Percentiles rank a stretch among this genome's conserved stretches.
Conservation (phyloP, 352 stramenopile genomes). For the Phytophthora meadii region DNA sequence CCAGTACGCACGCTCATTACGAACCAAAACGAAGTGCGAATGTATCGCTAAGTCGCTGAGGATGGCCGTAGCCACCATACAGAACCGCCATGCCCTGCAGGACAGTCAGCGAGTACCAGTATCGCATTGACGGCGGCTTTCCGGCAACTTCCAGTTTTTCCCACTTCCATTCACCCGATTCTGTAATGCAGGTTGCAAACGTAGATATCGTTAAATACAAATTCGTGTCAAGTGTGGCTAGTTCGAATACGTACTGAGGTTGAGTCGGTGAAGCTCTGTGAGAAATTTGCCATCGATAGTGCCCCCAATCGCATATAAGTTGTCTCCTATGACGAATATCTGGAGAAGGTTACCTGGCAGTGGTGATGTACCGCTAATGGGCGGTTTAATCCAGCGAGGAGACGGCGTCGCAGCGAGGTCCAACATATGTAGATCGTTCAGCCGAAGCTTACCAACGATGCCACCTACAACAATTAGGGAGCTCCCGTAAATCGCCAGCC, state of each 20-base stretch:
- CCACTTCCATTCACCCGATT: constrained; percentile 55
- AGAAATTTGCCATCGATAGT: constrained; percentile 70
- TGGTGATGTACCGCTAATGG: constrained; percentile 43
- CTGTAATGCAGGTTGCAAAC: constrained; percentile 17
- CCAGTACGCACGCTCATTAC: constrained; percentile 8
- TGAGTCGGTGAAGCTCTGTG: constrained; percentile 56
- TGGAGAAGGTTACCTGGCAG: constrained; percentile 56
- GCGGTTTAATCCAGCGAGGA: constrained; percentile 45
- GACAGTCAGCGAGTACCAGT: constrained; percentile 65
- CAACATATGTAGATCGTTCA: constrained; percentile 61
- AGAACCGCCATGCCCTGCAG: constrained; percentile 53
- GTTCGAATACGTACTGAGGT: constrained; percentile 50
- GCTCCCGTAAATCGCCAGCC: constrained; percentile 48
- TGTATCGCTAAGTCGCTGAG: constrained; percentile 54
- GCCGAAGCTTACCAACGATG: constrained; percentile 60
- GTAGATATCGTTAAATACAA: constrained; percentile 1
- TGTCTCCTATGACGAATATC: constrained; percentile 55
- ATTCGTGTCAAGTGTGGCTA: neutral
- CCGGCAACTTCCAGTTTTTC: constrained; percentile 52
- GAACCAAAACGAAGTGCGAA: constrained; percentile 64
- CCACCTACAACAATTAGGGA: constrained; percentile 65
- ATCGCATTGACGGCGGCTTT: constrained; percentile 61
- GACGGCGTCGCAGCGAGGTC: constrained; percentile 37
- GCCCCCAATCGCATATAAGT: constrained; percentile 62
- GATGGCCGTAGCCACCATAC: constrained; percentile 65